Conservation (phyloP, 2,329 filamentous ascomycete genomes). For the Aspergillus pseudoviridinutans region DNA sequence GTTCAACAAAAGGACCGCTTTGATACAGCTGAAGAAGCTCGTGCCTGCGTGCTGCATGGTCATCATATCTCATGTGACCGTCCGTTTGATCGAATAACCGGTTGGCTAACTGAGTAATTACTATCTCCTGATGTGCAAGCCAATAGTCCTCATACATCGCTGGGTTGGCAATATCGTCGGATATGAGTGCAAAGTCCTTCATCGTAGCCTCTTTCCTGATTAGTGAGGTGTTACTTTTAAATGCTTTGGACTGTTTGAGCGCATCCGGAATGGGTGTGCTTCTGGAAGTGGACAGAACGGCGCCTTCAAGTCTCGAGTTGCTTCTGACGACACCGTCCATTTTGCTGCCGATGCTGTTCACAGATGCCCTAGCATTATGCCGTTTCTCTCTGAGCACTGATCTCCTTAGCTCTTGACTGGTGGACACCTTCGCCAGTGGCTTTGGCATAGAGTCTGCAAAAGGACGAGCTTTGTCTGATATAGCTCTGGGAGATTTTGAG, state of each 20-base stretch:
- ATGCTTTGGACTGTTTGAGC: constrained; percentile 18
- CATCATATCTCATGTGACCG: constrained; percentile 15
- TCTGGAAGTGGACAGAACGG: constrained; percentile 3
- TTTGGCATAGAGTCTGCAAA: constrained; percentile 1
- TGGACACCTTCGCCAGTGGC: constrained; percentile 5
- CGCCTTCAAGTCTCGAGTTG: not conserved
- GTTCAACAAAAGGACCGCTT: constrained; percentile 44
- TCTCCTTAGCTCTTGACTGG: constrained; percentile 6
- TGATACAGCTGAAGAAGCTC: constrained; percentile 54
- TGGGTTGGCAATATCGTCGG: constrained; percentile 53
- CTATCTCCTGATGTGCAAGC: constrained; percentile 59
- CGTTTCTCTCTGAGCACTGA: constrained; percentile 11
- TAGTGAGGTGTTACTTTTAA: constrained; percentile 30
- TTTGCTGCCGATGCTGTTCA: not conserved
- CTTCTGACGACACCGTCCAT: not conserved
- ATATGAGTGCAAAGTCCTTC: constrained; percentile 49
- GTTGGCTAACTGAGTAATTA: constrained; percentile 59
- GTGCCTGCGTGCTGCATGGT: constrained; percentile 38
- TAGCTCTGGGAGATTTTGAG: constrained; percentile 14
- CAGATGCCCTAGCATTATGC: constrained; percentile 5
- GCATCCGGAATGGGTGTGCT: constrained; percentile 11
- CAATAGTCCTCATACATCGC: constrained; percentile 61
- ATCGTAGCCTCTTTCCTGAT: constrained; percentile 21
- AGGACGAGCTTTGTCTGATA: not conserved
- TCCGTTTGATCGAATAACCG: constrained; percentile 46